Base-by-base conservation (phyloP, 164 flowering plant genomes). In the Stephania yunnanensis region DNA sequence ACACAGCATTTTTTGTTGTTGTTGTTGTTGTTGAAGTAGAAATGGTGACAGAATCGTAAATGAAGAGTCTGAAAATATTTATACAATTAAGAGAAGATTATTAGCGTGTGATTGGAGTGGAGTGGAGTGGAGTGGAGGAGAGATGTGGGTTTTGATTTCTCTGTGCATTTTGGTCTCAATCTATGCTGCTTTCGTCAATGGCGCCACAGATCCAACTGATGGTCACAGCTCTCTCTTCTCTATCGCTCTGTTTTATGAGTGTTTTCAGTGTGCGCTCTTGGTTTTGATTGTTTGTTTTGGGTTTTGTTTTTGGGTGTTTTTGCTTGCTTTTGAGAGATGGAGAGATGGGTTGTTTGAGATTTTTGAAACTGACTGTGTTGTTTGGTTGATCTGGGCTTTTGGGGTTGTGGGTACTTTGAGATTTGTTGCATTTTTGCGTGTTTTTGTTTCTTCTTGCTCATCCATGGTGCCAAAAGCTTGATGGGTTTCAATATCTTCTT, bases 171-270 rank as follows among this genome's bases (percentile, higher is more conserved):
- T 75, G 19, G 71, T 71, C 17, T 81, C 73, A 74, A 69, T 30
- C 29, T 10, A 3, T 29, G 7, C 10, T 45, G 76, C 66, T 42
- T 84, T 64, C 64, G 78, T 80, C 71, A 76, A 84, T 82, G 89
- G 83, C 22, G 84, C 71, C 70, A 87, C 92, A 80, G 85, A 86
- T 84, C 85, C 78, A 76, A 50, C 67, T 12, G 89, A 89, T 69
- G 86, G 92, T 89, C 29, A 79, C 25, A 29, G 6, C 3, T 31
- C 20, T 9, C 10, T 10, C 63, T 31, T 66, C 46, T 64, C 10
- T 69, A 5, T 1, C 9, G 8, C 68, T 68, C 30, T 68, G 8
- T 36, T 68, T 46, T 36, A 12, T 20, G 5, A 68, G 19, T 68
- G 17, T 36, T 36, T 30, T 15, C 46, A 61, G 66, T 61, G 25